These are phyloP conservation scores for Pontederia crassipes DNA, from an alignment of 176 grass and related monocot species.

Conservation along the genomic window DNA sequence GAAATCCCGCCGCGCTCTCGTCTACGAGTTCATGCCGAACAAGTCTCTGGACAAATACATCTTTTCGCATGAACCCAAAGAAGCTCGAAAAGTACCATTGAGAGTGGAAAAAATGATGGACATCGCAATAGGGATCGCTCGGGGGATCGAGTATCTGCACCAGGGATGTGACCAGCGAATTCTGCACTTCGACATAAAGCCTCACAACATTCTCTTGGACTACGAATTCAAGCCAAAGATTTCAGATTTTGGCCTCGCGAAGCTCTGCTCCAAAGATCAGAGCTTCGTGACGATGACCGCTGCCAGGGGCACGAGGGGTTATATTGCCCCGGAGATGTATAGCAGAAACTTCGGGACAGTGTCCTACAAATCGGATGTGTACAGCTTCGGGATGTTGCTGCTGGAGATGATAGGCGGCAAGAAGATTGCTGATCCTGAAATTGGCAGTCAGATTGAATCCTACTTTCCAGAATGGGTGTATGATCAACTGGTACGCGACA, in stretches of 20 bases:
- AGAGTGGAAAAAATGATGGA: conserved; percentile 14
- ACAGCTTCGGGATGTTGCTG: too few species aligned
- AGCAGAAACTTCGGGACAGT: too few species aligned
- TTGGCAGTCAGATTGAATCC: too few species aligned
- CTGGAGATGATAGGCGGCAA: too few species aligned
- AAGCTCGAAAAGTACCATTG: not conserved
- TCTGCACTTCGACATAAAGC: conserved; percentile 67
- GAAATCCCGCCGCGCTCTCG: conserved; percentile 25
- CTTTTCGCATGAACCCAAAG: not conserved
- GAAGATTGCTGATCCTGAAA: too few species aligned
- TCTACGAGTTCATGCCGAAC: conserved; percentile 61
- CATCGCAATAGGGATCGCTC: conserved; percentile 31
- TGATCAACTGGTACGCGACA: too few species aligned
- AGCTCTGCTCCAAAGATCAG: conserved; percentile 49
- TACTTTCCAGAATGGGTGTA: too few species aligned
- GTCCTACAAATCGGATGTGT: too few species aligned
- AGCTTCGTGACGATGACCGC: conserved; percentile 33
- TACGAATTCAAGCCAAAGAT: conserved; percentile 40
- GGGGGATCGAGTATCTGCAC: conserved; percentile 57
- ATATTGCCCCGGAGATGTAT: too few species aligned
- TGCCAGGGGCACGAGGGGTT: conserved; percentile 25
- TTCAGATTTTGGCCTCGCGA: conserved; percentile 57
- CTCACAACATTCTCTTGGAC: conserved; percentile 47
- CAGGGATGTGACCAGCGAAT: conserved; percentile 59
- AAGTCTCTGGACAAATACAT: conserved; percentile 41